These are phyloP conservation scores for Pyricularia sp. DNA, from an alignment of 2,329 filamentous ascomycete species.

Conservation along the genomic window DNA sequence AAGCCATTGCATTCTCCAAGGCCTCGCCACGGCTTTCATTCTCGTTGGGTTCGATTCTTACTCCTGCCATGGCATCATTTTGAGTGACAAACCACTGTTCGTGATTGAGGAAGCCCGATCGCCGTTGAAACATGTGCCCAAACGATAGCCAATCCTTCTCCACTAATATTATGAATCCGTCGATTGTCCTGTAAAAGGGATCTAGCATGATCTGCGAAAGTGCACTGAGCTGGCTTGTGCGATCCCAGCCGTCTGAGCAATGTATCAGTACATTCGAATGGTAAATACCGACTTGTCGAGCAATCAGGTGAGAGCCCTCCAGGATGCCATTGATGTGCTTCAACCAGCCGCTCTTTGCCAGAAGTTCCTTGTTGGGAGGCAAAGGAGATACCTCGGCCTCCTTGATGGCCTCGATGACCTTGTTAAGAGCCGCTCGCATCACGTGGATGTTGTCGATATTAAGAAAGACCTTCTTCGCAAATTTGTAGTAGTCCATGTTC, in stretches of 20 bases:
- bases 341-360: constrained; percentile 79
- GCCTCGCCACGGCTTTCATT: constrained; percentile 55
- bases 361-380: constrained; percentile 65
- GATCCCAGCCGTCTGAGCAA: constrained; percentile 97
- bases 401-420: constrained; percentile 79
- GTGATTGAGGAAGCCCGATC: constrained; percentile 75
- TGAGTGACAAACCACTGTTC: constrained; percentile 92
- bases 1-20: constrained; percentile 72
- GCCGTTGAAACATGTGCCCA: constrained; percentile 91
- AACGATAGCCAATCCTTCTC: constrained; percentile 98
- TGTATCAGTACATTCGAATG: constrained; percentile 95
- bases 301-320: constrained; percentile 73
- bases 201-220: constrained; percentile 88
- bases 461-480: constrained; percentile 80
- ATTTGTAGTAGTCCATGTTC: constrained; percentile 95
- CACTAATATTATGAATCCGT: constrained; percentile 86
- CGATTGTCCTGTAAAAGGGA: constrained; percentile 85
- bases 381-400: constrained; percentile 80
- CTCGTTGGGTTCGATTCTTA: constrained; percentile 47
- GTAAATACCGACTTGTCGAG: constrained; percentile 75
- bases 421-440: constrained; percentile 83
- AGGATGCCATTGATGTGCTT: constrained; percentile 78
- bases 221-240: constrained; percentile 87
- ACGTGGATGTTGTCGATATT: constrained; percentile 98
- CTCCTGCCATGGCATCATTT: constrained; percentile 60